Evolutionary conservation across 2,329 filamentous ascomycete species (phyloP).

Genomic region (Neopestalotiopsis clavispora): DNA sequence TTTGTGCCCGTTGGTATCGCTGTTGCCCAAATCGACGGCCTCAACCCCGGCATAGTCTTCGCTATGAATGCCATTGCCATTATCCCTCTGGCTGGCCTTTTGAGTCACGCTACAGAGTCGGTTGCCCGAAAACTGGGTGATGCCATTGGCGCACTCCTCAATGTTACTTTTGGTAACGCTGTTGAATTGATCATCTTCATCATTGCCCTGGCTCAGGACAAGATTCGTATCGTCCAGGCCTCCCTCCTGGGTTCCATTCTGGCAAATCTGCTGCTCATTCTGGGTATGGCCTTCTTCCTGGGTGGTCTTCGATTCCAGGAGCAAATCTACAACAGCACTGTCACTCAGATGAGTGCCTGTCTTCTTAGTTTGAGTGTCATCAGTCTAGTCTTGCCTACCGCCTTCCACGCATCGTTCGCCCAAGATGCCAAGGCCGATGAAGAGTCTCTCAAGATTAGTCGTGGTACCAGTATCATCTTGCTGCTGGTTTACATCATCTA

Average conservation of each 20-base stretch:
- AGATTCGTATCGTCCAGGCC: constrained; percentile 91
- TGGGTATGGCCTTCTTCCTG: constrained; percentile 90
- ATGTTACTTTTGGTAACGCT: constrained; percentile 80
- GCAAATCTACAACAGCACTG: constrained; percentile 94
- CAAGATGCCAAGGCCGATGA: constrained; percentile 65
- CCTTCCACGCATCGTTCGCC: constrained; percentile 87
- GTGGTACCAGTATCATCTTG: constrained; percentile 84
- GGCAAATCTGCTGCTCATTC: constrained; percentile 83
- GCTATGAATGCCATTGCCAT: constrained; percentile 78
- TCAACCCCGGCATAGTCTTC: constrained; percentile 69
- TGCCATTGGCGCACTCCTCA: constrained; percentile 73
- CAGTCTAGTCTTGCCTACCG: constrained; percentile 86
- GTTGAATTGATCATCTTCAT: constrained; percentile 84
- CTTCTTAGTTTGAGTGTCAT: constrained; percentile 88
- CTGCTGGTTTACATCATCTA: constrained; percentile 84
- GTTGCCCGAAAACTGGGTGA: constrained; percentile 76
- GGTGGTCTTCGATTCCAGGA: constrained; percentile 87
- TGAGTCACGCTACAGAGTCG: constrained; percentile 76
- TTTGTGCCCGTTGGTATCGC: constrained; percentile 81
- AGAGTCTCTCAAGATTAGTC: constrained; percentile 82
- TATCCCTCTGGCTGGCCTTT: constrained; percentile 73
- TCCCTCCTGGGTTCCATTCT: constrained; percentile 89
- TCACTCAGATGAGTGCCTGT: constrained; percentile 96
- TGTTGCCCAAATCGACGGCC: constrained; percentile 56
- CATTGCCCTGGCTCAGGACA: constrained; percentile 77